These are phyloP conservation scores for Prunus campanulata DNA, from an alignment of 306 rosid species.

Conservation along the genomic window DNA sequence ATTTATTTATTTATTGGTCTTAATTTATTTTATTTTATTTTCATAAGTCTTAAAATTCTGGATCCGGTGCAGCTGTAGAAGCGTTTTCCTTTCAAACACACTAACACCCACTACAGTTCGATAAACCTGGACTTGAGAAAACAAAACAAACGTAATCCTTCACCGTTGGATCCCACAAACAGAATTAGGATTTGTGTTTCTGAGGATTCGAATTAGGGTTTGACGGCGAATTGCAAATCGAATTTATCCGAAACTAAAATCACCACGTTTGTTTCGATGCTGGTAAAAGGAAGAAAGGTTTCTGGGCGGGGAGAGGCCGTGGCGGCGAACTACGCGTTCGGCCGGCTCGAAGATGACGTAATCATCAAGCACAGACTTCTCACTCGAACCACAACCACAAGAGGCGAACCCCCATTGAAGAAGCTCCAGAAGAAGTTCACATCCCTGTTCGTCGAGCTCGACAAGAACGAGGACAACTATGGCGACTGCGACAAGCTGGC, in stretches of 20 bases:
- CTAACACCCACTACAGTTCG: background rate
- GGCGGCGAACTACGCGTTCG: conserved; percentile 73
- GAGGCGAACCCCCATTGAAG: conserved; percentile 85
- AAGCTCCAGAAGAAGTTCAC: conserved; percentile 94
- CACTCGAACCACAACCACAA: conserved; percentile 85
- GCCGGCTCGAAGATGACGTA: conserved; percentile 58
- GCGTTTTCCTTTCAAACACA: background rate
- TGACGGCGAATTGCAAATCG: background rate
- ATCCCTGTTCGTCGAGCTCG: conserved; percentile 60
- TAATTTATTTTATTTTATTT: too few species aligned
- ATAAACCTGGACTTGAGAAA: background rate
- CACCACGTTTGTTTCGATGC: conserved; percentile 32
- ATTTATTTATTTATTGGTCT: background rate
- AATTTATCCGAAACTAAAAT: background rate
- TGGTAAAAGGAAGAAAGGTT: conserved; percentile 63
- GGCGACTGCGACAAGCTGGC: conserved; percentile 73
- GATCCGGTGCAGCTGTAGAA: background rate
- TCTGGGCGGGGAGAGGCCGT: conserved; percentile 67
- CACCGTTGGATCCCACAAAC: background rate
- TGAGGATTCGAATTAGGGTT: background rate
- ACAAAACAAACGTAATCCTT: background rate
- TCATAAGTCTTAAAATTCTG: background rate
- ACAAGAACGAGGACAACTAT: conserved; percentile 53
- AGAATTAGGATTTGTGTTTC: background rate
- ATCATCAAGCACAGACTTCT: conserved; percentile 87